Evolutionary conservation across 495 filamentous ascomycete species (phyloP), one percentile per base, ranked within the genome.

Genomic region (Pyronema omphalodes): DNA sequence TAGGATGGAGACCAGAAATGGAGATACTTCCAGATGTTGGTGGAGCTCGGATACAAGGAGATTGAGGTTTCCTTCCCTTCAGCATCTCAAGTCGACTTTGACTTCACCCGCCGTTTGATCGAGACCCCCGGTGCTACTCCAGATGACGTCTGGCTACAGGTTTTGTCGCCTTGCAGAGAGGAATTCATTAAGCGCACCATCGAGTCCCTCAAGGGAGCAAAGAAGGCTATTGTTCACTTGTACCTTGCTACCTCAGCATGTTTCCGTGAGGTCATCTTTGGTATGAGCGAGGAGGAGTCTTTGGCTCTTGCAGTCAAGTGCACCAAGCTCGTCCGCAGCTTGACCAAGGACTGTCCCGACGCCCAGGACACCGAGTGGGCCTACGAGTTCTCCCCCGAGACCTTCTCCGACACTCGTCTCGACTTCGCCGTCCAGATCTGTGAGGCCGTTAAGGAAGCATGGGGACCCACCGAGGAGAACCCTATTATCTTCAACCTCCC

Each of bases 401-500:
- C 85, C 9, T 98, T 96, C 73, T 93, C 86, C 5, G 91, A 95
- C 67, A 84, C 84, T 11, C 77, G 83, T 57, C 80, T 83, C 9
- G 88, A 89, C 23, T 95, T 83, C 64, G 84, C 81, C 8, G 70
- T 95, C 18, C 67, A 80, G 61, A 78, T 96, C 35, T 98, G 91
- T 66, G 84, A 94, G 67, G 88, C 88, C 23, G 89, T 95, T 55
- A 96, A 95, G 74, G 80, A 73, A n/a, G 88, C 88, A 0, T 98
- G 91, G 91, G 88, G 73, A 51, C 89, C 91, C 6, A 77, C 80
- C 0, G 80, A 70, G 15, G 75, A 88, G 65, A 81, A 83, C 62
- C 86, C 83, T 12, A 91, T 98, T 62, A 89, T 98, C 66, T 95
- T 98, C 76, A 98, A 98, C 68, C 76, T 98, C 34, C 91, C 91